Conservation (phyloP, 768 basidiomycete species). For the Amanita phalloides region DNA sequence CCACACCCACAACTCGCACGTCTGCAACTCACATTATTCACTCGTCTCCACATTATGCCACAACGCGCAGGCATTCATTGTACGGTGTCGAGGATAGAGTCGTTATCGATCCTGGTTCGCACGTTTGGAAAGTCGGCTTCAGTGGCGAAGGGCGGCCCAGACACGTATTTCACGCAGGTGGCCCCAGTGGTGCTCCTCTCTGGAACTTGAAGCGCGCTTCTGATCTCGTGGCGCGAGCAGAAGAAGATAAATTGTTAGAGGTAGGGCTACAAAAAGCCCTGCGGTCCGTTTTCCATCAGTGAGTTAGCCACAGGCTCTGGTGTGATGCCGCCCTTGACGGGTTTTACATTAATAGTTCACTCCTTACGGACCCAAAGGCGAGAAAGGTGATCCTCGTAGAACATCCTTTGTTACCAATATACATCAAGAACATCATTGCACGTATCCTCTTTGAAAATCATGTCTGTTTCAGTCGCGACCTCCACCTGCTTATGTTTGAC, state of each 20-base stretch:
- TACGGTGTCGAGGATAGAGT: slow-evolving; percentile 97
- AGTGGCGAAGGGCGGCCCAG: slow-evolving; percentile 90
- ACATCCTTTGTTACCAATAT: slow-evolving; percentile 75
- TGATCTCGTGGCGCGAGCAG: slow-evolving; percentile 46
- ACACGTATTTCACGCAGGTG: slow-evolving; percentile 66
- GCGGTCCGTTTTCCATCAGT: slow-evolving; percentile 81
- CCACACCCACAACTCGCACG: slow-evolving; percentile 36
- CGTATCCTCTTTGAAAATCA: slow-evolving; percentile 86
- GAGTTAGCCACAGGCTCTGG: slow-evolving; percentile 18
- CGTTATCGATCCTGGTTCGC: slow-evolving; percentile 89
- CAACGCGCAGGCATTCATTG: slow-evolving; percentile 81
- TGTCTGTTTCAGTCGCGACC: slow-evolving; percentile 28
- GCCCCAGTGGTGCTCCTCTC: slow-evolving; percentile 29
- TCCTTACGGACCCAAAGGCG: slow-evolving; percentile 90
- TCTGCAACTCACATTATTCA: slow-evolving; percentile 37
- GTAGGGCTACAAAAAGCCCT: slow-evolving; percentile 58
- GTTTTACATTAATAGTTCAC: slow-evolving; percentile 33
- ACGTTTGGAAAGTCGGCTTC: slow-evolving; percentile 96
- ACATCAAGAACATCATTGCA: slow-evolving; percentile 84
- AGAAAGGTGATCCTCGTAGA: slow-evolving; percentile 92
- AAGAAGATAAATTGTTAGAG: slow-evolving; percentile 67
- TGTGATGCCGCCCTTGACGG: neutral
- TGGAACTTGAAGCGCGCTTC: slow-evolving; percentile 53
- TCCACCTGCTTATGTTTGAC: neutral
- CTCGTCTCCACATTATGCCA: slow-evolving; percentile 75